These are phyloP conservation scores for Cubamyces lactineus DNA, from an alignment of 768 basidiomycete genomes.

Conservation along the genomic window DNA sequence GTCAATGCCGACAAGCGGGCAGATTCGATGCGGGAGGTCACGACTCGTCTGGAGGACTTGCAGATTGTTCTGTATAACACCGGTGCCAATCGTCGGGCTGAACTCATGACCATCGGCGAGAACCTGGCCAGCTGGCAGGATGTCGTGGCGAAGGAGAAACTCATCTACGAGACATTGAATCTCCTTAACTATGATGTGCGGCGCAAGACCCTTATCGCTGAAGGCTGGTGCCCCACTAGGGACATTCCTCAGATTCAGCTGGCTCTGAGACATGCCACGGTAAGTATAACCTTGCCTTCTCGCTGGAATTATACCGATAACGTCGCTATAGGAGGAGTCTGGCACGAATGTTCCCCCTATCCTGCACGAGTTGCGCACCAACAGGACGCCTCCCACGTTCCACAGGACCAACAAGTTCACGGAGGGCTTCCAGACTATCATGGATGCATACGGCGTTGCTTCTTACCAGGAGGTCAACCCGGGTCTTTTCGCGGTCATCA, in stretches of 20 bases:
- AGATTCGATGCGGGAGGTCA: constrained; percentile 88
- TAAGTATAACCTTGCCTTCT: constrained; percentile 26
- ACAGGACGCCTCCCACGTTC: constrained; percentile 94
- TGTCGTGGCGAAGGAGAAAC: constrained; percentile 92
- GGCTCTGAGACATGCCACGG: constrained; percentile 87
- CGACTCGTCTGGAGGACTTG: constrained; percentile 87
- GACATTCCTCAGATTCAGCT: constrained; percentile 87
- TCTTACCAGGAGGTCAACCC: constrained; percentile 97
- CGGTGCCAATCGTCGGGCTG: constrained; percentile 74
- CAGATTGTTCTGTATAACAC: constrained; percentile 91
- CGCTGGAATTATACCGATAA: neutral
- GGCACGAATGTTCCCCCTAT: constrained; percentile 93
- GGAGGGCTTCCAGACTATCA: constrained; percentile 95
- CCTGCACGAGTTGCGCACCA: constrained; percentile 85
- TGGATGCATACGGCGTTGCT: constrained; percentile 96
- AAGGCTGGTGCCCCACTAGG: constrained; percentile 96
- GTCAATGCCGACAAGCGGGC: constrained; percentile 90
- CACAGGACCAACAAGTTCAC: constrained; percentile 95
- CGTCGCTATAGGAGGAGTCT: constrained; percentile 69
- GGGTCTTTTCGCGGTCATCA: constrained; percentile 87
- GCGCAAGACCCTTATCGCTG: constrained; percentile 92
- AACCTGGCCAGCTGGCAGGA: constrained; percentile 89
- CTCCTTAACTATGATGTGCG: constrained; percentile 93
- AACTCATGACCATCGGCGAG: constrained; percentile 86
- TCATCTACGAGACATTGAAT: constrained; percentile 95